phyloP scores from a whole-genome alignment of 2,329 filamentous ascomycete species.

The Sordariomycetes sp. region DNA sequence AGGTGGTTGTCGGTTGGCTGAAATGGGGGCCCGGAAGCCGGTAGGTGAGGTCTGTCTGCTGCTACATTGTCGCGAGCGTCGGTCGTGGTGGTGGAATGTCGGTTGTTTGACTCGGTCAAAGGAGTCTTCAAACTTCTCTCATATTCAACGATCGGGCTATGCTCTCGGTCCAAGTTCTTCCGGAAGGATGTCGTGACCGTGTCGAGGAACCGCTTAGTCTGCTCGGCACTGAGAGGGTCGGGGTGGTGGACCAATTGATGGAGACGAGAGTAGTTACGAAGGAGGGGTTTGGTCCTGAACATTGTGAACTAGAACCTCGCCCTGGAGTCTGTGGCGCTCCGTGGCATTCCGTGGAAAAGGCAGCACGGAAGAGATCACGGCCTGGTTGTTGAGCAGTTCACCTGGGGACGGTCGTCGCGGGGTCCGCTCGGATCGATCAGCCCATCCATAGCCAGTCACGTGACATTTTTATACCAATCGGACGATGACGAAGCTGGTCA shows the following conservation, averaged over 20 bases:
- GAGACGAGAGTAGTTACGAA: conserved; percentile 13
- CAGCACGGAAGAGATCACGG: not conserved
- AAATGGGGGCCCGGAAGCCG: conserved; percentile 8
- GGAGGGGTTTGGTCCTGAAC: conserved; percentile 1
- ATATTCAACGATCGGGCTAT: conserved; percentile 29
- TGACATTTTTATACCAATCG: not conserved
- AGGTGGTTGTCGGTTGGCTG: conserved; percentile 38
- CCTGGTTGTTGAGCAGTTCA: not conserved
- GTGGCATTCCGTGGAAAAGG: not conserved
- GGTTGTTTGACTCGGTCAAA: conserved; percentile 3
- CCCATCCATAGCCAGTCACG: not conserved
- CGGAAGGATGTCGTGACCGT: conserved; percentile 47
- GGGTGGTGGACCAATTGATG: conserved; percentile 40
- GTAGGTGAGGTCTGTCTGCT: conserved; percentile 7
- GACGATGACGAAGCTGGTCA: not conserved
- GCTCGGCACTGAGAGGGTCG: conserved; percentile 34
- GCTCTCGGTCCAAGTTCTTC: conserved; percentile 45
- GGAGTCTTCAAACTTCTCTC: conserved; percentile 13
- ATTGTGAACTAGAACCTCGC: not conserved
- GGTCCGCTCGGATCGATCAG: not conserved
- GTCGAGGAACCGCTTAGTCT: conserved; percentile 44
- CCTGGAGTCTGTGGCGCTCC: not conserved
- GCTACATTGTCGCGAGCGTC: not conserved
- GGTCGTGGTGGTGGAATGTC: not conserved
- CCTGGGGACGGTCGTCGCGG: not conserved